Base-by-base conservation (phyloP, 257 asterid species). In the Nicotiana benthamiana region DNA sequence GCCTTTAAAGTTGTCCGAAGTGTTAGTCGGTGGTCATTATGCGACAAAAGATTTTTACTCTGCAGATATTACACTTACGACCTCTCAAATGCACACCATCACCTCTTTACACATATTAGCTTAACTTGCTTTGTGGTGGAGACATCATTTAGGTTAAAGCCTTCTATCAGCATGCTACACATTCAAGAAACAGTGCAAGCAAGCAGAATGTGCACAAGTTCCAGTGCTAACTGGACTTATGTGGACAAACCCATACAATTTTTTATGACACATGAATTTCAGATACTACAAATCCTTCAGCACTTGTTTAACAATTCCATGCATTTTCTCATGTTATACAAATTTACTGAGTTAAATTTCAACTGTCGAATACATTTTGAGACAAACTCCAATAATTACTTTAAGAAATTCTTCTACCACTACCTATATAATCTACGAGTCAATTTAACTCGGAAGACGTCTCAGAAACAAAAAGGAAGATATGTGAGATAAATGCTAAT, bases 151-250 rank as follows among this genome's bases (percentile, higher is more conserved):
- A 48, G 60, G 13, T 72, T 56, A 34, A 70, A 46, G 78, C 60
- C 78, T 70, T 43, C 40, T 15, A 11, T 22, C 57, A 70, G 77
- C 34, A 16, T 22, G 57, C 57, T 36, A 40, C 56, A 68, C 76
- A 68, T 68, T 40, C 75, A 36, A 67, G 75, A 22, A 43, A 54
- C 77, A 68, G 76, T 68, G 76, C 26, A 68, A 36, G n/a, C 76
- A 20, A 20, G 77, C 20, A n/a, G 40, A 68, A 30, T 12, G 77
- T 6, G 77, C 34, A 51, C 56, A 43, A 70, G 57, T 54, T 70
- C n/a, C 77, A 70, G 34, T 12, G 20, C 8, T 24, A 36, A 72
- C 4, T 46, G 24, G 40, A 72, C 8, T 24, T 72, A 15, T 22
- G 59, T 48, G 24, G 78, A 72, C 60, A 72, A 72, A 52, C 27